Base-by-base conservation (phyloP, 2,329 filamentous ascomycete species). In the Plectosphaerella plurivora region DNA sequence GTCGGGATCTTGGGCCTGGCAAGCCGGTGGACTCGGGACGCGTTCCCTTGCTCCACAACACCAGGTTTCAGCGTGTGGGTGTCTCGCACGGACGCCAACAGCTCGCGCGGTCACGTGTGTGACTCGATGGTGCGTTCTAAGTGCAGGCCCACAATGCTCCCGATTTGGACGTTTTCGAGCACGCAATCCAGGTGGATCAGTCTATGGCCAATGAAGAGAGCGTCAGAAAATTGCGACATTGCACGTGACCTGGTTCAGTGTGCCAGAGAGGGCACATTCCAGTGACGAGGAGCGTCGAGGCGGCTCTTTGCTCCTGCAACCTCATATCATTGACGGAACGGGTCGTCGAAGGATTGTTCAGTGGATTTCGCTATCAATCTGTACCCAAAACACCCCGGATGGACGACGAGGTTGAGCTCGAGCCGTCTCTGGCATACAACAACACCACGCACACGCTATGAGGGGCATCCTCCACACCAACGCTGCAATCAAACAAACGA, bases 221-320 rank as follows among this genome's bases (percentile, higher is more conserved):
- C 12, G 24, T 51, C 48, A 24, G 15, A 55, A 57, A 57, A 58
- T 58, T 55, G 53, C 56, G 55, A 55, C 56, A 58, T 58, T 41
- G 57, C 56, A 58, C 56, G 56, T 58, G 56, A 58, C 50, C 46
- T 12, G 1, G 39, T 14, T 3, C 28, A 33, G 45, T 44, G 48
- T 44, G 50, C 50, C 36, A 45, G 45, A 52, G 48, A 48, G 54
- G 54, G 12, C n/a, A 52, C 16, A 42, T 37, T 51, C 50, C 50
- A 50, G 50, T 52, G 48, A 54, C 41, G 44, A 56, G 42, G 44
- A 45, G 47, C 7, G 18, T 49, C 49, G 42, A 35, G 45, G 54
- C 42, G 50, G 56, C 50, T 51, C 53, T 58, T 50, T 45, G 36
- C 44, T 36, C 47, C 46, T 45, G 39, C 52, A 56, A 58, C 52